Conservation (phyloP, 805 yeast genomes). For the Ogataea zsoltii region DNA sequence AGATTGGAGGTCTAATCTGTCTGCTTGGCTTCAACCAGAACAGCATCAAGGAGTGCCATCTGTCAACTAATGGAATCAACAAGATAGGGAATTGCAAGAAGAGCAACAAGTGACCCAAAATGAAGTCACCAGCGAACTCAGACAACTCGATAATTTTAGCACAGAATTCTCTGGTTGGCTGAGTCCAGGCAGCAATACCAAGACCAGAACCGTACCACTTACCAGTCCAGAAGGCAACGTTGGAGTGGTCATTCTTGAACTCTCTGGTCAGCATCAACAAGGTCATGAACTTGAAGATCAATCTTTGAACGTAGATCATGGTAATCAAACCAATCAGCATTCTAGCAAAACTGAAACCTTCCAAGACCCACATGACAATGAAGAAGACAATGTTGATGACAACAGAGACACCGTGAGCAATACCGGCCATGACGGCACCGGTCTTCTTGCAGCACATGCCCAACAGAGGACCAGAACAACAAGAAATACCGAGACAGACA, state of each 20-base stretch:
- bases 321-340: constrained; percentile 85
- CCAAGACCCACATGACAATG: constrained; percentile 95
- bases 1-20: constrained; percentile 97
- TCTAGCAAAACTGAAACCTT: constrained; percentile 86
- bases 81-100: constrained; percentile 88
- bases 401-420: constrained; percentile 95
- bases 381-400: constrained; percentile 83
- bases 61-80: constrained; percentile 83
- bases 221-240: constrained; percentile 99
- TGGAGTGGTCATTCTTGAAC: constrained; percentile 91
- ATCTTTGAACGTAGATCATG: constrained; percentile 83
- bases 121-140: constrained; percentile 94
- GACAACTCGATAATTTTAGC: constrained; percentile 94
- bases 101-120: constrained; percentile 85
- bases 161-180: constrained; percentile 91
- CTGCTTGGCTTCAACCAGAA: constrained; percentile 98
- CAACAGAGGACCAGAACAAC: constrained; percentile 96
- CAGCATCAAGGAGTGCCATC: constrained; percentile 97
- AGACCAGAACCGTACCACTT: constrained; percentile 96
- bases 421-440: constrained; percentile 91
- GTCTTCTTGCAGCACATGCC: constrained; percentile 96
- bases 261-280: constrained; percentile 84
- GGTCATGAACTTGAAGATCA: constrained; percentile 82
- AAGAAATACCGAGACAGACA: constrained; percentile 78
- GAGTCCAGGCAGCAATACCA: constrained; percentile 93